These are phyloP conservation scores for Trematosphaeria pertusa DNA, from an alignment of 2,329 filamentous ascomycete species.

Conservation along the genomic window DNA sequence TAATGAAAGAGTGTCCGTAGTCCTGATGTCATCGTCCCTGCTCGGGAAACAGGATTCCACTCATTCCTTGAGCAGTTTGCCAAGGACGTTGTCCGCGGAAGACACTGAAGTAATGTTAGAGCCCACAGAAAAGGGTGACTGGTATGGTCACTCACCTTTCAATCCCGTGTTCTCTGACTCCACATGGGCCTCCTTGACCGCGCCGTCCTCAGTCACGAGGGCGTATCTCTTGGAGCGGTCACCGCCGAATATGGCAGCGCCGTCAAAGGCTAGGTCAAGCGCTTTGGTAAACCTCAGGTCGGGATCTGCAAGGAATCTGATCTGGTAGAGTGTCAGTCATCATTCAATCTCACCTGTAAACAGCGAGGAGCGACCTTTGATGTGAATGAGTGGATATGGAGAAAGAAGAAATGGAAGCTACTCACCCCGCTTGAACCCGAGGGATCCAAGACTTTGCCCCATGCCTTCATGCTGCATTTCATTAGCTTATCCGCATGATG, in stretches of 20 bases:
- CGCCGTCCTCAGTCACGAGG: constrained; percentile 81
- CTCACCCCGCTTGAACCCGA: constrained; percentile 76
- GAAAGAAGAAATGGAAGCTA: constrained; percentile 28
- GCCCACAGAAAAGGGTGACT: background rate
- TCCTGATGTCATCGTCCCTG: too few species aligned
- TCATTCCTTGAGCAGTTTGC: background rate
- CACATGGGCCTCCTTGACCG: constrained; percentile 79
- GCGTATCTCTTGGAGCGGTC: constrained; percentile 87
- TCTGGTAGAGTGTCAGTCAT: constrained; percentile 58
- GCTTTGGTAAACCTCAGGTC: constrained; percentile 80
- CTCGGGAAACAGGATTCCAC: too few species aligned
- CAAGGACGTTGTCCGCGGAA: constrained; percentile 40
- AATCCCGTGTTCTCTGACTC: constrained; percentile 90
- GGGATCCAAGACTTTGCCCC: constrained; percentile 80
- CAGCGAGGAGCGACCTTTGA: too few species aligned
- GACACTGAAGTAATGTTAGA: constrained; percentile 29
- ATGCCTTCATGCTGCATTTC: constrained; percentile 79
- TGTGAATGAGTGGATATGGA: background rate
- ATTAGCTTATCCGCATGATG: too few species aligned
- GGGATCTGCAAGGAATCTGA: constrained; percentile 89
- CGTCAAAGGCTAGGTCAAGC: constrained; percentile 84
- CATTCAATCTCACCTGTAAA: too few species aligned
- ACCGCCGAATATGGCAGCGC: constrained; percentile 78
- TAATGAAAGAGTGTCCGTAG: too few species aligned
- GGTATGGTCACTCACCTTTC: constrained; percentile 66